Evolutionary conservation across 2,329 filamentous ascomycete genomes (phyloP).

Genomic region (Alternaria angustiovoidea): DNA sequence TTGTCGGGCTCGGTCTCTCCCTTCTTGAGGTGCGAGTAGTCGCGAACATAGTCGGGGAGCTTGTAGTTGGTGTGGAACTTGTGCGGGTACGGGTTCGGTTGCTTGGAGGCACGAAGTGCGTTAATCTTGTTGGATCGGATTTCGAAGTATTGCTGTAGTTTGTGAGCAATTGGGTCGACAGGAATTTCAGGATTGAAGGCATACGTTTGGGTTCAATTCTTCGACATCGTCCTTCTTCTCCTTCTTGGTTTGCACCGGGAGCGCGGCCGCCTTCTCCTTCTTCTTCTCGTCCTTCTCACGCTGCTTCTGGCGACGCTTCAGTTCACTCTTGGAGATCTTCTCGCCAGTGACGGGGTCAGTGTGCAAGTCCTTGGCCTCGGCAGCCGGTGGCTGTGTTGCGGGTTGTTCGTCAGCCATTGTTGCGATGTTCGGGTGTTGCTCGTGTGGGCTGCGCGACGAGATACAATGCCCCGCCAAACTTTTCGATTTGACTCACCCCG

Average conservation of each 20-base stretch:
- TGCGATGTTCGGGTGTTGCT: constrained; percentile 25
- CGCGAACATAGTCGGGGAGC: constrained; percentile 77
- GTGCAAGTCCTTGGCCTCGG: constrained; percentile 69
- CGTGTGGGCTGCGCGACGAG: constrained; percentile 27
- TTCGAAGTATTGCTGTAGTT: constrained; percentile 85
- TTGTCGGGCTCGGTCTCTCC: constrained; percentile 82
- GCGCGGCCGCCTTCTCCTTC: constrained; percentile 79
- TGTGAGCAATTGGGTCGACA: constrained; percentile 24
- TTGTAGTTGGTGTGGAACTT: constrained; percentile 89
- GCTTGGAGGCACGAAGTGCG: constrained; percentile 74
- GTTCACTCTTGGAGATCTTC: constrained; percentile 64
- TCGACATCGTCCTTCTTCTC: constrained; percentile 70
- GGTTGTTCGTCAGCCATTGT: constrained; percentile 46
- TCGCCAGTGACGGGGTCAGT: constrained; percentile 95
- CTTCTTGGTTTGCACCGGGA: constrained; percentile 66
- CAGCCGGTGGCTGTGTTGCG: constrained; percentile 35
- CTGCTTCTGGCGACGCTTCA: constrained; percentile 96
- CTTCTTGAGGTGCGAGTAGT: constrained; percentile 84
- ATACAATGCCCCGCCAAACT: constrained; percentile 27
- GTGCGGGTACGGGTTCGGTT: constrained; percentile 87
- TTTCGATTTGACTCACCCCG: constrained; percentile 35
- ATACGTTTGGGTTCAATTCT: constrained; percentile 77
- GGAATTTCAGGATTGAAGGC: constrained; percentile 31
- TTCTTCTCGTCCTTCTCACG: constrained; percentile 90
- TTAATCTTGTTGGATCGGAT: constrained; percentile 86